A percentile compares a stretch with the other conserved stretches of the same genome.
These are phyloP conservation scores for Albatrellus ellisii DNA, from an alignment of 768 basidiomycete species.

Conservation along the genomic window DNA sequence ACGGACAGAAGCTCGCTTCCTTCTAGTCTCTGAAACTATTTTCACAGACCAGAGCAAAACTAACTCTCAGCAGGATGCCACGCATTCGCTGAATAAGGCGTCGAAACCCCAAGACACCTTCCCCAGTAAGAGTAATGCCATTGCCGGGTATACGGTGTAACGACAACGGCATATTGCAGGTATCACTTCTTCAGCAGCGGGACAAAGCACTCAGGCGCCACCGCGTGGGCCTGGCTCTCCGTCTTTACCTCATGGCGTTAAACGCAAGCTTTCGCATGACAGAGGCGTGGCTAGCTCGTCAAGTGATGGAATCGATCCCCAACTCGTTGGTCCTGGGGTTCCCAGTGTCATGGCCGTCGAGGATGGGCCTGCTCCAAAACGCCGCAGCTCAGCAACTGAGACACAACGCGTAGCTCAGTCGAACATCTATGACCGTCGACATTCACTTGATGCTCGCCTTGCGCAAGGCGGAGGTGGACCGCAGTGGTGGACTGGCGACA, in stretches of 20 bases:
- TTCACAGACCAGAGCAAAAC: not conserved
- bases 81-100: not conserved
- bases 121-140: not conserved
- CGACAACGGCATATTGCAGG: slow-evolving; percentile 6
- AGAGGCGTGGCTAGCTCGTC: slow-evolving; percentile 35
- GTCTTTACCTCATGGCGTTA: slow-evolving; percentile 42
- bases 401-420: slow-evolving; percentile 64
- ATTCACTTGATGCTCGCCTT: slow-evolving; percentile 56
- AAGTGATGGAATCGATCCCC: slow-evolving; percentile 52
- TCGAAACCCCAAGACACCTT: not conserved
- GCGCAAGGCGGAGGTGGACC: slow-evolving; percentile 15
- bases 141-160: not conserved
- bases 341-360: slow-evolving; percentile 43
- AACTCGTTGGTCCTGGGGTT: slow-evolving; percentile 55
- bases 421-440: slow-evolving; percentile 65
- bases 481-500: slow-evolving; percentile 51
- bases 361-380: slow-evolving; percentile 64
- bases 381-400: slow-evolving; percentile 75
- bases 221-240: slow-evolving; percentile 12
- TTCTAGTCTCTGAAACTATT: slow-evolving; percentile 7
- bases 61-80: not conserved
- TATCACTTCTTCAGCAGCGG: slow-evolving; percentile 59
- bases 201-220: slow-evolving; percentile 16
- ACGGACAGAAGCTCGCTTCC: slow-evolving; percentile 5
- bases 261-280: slow-evolving; percentile 76